phyloP scores from a whole-genome alignment of 805 yeast genomes.

The Candida sphagnicola region DNA sequence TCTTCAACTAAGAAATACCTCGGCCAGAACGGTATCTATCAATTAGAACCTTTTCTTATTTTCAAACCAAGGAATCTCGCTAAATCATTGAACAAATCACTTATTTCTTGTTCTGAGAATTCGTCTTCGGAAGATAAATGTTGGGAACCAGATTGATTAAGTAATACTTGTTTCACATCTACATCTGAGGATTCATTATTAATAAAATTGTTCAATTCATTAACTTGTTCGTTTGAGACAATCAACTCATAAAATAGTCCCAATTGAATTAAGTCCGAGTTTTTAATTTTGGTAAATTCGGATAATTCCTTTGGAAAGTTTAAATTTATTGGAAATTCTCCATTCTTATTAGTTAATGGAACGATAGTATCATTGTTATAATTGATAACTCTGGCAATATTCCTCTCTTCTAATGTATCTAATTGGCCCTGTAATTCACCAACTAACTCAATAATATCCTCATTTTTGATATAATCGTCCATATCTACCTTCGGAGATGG shows the following conservation, averaged over 20 bases:
- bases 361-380: constrained; percentile 49
- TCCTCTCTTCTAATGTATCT: constrained; percentile 72
- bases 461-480: constrained; percentile 71
- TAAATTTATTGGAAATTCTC: constrained; percentile 55
- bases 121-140: neutral
- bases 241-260: constrained; percentile 74
- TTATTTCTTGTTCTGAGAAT: constrained; percentile 43
- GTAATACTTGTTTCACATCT: constrained; percentile 1
- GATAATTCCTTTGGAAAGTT: constrained; percentile 56
- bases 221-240: constrained; percentile 43
- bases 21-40: too few relatives aligned
- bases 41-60: constrained; percentile 45
- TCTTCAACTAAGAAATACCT: too few relatives aligned
- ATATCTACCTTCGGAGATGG: constrained; percentile 13
- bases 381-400: constrained; percentile 67
- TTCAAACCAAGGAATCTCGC: constrained; percentile 67
- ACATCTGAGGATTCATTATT: constrained; percentile 1
- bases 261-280: constrained; percentile 47
- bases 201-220: neutral
- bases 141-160: constrained; percentile 1
- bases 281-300: constrained; percentile 46
- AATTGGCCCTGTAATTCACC: constrained; percentile 88
- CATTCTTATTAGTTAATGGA: constrained; percentile 75
- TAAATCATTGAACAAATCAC: constrained; percentile 56
- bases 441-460: constrained; percentile 81